phyloP scores from a whole-genome alignment of 177 flowering plant genomes.

The Vitis hybrid region DNA sequence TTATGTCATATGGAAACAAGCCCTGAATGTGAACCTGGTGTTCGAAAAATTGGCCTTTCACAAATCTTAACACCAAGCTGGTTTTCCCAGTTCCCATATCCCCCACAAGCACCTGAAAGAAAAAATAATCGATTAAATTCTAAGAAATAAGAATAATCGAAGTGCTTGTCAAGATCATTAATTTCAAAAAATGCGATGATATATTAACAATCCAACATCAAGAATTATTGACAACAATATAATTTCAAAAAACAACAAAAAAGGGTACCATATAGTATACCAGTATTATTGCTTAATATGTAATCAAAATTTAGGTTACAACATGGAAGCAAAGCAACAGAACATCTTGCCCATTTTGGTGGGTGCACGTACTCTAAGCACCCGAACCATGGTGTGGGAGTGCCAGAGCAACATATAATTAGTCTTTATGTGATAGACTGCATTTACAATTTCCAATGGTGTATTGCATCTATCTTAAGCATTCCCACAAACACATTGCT shows the following conservation, averaged over 20 bases:
- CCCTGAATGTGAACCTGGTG: constrained; percentile 37
- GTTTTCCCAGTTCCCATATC: constrained; percentile 73
- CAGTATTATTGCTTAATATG: too few relatives aligned
- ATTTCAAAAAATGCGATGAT: neutral
- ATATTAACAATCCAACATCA: neutral
- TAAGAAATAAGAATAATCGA: neutral
- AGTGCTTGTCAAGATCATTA: neutral
- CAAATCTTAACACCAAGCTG: constrained; percentile 56
- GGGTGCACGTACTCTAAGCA: too few relatives aligned
- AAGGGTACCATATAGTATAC: too few relatives aligned
- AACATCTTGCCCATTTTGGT: too few relatives aligned
- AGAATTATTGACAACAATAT: neutral
- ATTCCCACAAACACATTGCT: too few relatives aligned
- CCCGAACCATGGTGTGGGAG: too few relatives aligned
- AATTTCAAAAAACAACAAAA: neutral
- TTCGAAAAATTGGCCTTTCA: constrained; percentile 61
- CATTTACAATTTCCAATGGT: too few relatives aligned
- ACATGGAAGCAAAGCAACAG: too few relatives aligned
- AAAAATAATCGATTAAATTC: neutral
- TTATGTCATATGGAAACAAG: neutral
- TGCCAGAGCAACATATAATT: too few relatives aligned
- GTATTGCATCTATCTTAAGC: too few relatives aligned
- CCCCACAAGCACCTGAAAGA: constrained; percentile 54
- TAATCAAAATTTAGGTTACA: too few relatives aligned
- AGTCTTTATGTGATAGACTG: too few relatives aligned